These are phyloP conservation scores for Cyathus striatus DNA, from an alignment of 768 basidiomycete species.

Conservation along the genomic window DNA sequence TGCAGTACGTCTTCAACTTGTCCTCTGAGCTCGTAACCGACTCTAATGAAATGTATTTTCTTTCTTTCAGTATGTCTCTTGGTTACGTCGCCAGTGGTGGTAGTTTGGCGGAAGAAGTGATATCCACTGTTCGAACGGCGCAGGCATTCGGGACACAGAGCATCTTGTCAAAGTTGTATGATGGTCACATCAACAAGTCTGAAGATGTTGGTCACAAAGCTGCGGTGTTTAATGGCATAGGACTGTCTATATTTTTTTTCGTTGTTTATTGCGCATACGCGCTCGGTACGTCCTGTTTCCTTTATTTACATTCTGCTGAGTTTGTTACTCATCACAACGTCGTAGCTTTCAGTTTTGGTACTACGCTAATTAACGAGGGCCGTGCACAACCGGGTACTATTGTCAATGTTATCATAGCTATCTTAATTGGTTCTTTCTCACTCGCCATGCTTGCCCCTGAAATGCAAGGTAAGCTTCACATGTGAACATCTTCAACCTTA, in stretches of 20 bases:
- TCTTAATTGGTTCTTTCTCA: slow-evolving; percentile 90
- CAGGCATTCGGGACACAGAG: slow-evolving; percentile 87
- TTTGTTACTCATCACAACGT: not conserved
- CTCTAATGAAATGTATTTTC: not conserved
- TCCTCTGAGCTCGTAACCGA: no score
- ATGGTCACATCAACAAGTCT: slow-evolving; percentile 51
- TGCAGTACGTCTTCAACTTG: slow-evolving; percentile 45
- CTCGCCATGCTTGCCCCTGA: slow-evolving; percentile 83
- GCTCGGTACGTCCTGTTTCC: slow-evolving; percentile 38
- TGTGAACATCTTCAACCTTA: slow-evolving; percentile 1
- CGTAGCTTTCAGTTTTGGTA: slow-evolving; percentile 83
- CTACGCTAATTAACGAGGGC: slow-evolving; percentile 68
- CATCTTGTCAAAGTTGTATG: slow-evolving; percentile 60
- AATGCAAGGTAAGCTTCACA: slow-evolving; percentile 54
- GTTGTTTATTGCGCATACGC: slow-evolving; percentile 75
- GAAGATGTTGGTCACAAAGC: slow-evolving; percentile 50
- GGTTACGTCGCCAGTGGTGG: slow-evolving; percentile 76
- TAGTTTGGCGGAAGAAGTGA: slow-evolving; percentile 87
- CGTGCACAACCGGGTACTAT: slow-evolving; percentile 63
- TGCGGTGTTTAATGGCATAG: slow-evolving; percentile 55
- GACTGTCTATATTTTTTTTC: slow-evolving; percentile 76
- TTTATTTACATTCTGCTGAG: not conserved
- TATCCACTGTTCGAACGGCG: slow-evolving; percentile 85
- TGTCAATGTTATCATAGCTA: slow-evolving; percentile 79
- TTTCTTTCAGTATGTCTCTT: slow-evolving; percentile 56